Evolutionary conservation across 2,329 filamentous ascomycete genomes (phyloP), one percentile per base, ranked within the genome.

Genomic region (Talaromyces sp.): DNA sequence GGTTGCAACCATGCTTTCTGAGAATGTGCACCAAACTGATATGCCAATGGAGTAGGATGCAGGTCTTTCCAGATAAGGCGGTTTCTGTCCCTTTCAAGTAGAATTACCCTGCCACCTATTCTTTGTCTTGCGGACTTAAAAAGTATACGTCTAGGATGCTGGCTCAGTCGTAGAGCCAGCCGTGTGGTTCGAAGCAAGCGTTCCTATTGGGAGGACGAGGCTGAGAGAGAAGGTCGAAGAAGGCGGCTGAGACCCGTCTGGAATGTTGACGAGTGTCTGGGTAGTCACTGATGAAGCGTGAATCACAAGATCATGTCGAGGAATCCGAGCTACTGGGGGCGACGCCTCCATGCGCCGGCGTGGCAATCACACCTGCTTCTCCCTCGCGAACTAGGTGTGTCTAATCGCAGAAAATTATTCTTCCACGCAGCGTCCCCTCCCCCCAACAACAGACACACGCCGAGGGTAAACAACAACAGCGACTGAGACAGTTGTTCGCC

Each of bases 1-100:
- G 56, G 77, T 79, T 63, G 76, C 75, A 65, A 79, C 77, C 77
- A 80, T 80, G 58, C 66, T 62, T 55, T 35, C 54, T n/a, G 53
- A 50, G 61, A 59, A 59, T 59, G 61, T 35, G 59, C 57, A 35
- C n/a, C 38, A 24, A 50, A 12, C 24, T 29, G 48, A 52, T 52
- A n/a, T 52, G 24, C 24, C 48, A 29, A 29, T 52, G 14, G 8
- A 8, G 14, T 51, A 51, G 48, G 48, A 26, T 29, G 43, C 19
- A 24, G 7, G n/a, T 52, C 26, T 52, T 52, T 29, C 48, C 24
- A 52, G 26, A n/a, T 29, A 6, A 10, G 26, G 17, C 9, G 6
- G 24, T 46, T 19, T 19, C 3, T 46, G 21, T 46, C 43, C 19
- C 43, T 46, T 46, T 14, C 43, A 24, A 24, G 43, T 7, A 46